phyloP scores from a whole-genome alignment of 2,329 filamentous ascomycete species.

The Amauroascus niger region DNA sequence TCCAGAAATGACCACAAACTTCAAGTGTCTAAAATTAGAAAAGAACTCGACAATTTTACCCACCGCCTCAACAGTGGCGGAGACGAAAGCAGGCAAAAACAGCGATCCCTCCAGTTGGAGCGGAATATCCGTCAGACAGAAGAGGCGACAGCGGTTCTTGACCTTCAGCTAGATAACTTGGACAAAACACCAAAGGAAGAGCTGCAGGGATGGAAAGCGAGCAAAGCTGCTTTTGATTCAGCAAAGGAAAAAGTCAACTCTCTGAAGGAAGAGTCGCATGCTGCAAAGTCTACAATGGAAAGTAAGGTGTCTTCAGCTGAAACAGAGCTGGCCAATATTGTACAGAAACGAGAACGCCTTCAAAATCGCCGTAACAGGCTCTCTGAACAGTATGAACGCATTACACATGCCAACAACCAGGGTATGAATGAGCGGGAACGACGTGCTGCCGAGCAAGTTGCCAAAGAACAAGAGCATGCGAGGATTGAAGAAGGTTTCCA shows the following conservation, averaged over 20 bases:
- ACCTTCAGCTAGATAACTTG: constrained; percentile 45
- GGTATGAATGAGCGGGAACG: constrained; percentile 47
- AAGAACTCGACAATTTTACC: constrained; percentile 51
- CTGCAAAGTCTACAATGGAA: constrained; percentile 42
- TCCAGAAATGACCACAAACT: constrained; percentile 53
- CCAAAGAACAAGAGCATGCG: constrained; percentile 38
- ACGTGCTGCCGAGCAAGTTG: constrained; percentile 39
- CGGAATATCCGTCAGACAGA: constrained; percentile 56
- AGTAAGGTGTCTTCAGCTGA: constrained; percentile 45
- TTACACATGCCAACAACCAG: constrained; percentile 49
- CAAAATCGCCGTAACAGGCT: constrained; percentile 48
- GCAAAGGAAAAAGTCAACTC: constrained; percentile 44
- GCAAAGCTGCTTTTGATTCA: constrained; percentile 46
- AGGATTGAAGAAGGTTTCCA: constrained; percentile 36
- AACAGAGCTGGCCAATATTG: constrained; percentile 43
- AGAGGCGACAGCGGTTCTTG: constrained; percentile 48
- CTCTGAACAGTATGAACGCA: constrained; percentile 52
- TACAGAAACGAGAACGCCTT: constrained; percentile 52
- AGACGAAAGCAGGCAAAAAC: constrained; percentile 53
- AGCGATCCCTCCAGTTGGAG: constrained; percentile 52
- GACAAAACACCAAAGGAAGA: constrained; percentile 51
- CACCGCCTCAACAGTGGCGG: constrained; percentile 50
- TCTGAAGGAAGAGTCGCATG: constrained; percentile 43
- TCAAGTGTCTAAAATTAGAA: constrained; percentile 48
- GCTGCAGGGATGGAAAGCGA: constrained; percentile 42